Evolutionary conservation across 148 eudicot genomes (phyloP), one percentile per base, ranked within the genome.

Genomic region (Suaeda aralocaspica): DNA sequence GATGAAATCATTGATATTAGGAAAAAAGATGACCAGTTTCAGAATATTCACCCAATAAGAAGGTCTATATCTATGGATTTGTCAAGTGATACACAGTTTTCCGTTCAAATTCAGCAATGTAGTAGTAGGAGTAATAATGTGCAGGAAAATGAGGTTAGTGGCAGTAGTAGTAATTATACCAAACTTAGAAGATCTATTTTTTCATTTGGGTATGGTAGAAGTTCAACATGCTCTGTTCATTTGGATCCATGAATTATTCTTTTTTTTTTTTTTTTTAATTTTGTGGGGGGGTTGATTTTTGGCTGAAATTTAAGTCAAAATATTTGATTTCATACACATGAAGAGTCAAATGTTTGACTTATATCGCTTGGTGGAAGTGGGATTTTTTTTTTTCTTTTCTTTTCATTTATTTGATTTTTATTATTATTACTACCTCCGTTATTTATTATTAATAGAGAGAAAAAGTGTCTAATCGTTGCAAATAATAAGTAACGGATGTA

Each of bases 61-160:
- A 82, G 98, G 71, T 92, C 98, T 0, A 77, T 92, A 33, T 92
- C 98, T 0, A 90, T 92, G 98, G 96, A 92, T 76, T 86, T 86
- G 13, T 85, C 90, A 2, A 70, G 71, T 9, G 84, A 90, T 55
- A 71, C 77, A 41, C 89, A 85, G 18, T 82, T 84, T 60, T 80
- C 77, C 69, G 21, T 83, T 59, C 88, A 94, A 36, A 83, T 88
- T 59, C 89, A 84, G 67, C 82, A 87, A n/a, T 58, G 24, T 67
- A 28, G 72, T 41, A 56, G 72, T 67, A 50, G 36, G 73, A 55
- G 71, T 69, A 50, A 42, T 75, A 74, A 57, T 13, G 53, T 45
- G 55, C 57, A 74, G 49, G 67, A 33, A 22, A 75, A 8, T 80
- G 88, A 76, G 49, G 49, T 56, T 34, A 65, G 82, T 59, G 53